Evolutionary conservation across 129 eudicot genomes (phyloP).

Genomic region (Glebionis coronaria): DNA sequence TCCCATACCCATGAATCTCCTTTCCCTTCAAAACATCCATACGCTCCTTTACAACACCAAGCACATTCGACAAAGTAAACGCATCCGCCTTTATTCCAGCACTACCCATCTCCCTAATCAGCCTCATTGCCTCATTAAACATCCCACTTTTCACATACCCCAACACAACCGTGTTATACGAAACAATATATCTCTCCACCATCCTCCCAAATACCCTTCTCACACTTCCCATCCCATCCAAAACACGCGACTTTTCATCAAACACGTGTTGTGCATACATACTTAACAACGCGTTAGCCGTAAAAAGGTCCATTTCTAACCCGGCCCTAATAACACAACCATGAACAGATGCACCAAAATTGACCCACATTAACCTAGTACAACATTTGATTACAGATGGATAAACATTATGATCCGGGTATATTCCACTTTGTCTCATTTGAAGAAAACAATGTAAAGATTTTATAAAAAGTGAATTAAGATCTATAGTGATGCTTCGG

Average conservation of each 20-base stretch:
- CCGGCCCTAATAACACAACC: constrained; percentile 62
- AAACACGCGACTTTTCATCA: constrained; percentile 32
- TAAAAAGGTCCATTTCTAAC: constrained; percentile 52
- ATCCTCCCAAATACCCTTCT: constrained; percentile 64
- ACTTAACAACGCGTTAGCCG: constrained; percentile 72
- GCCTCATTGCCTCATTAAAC: constrained; percentile 49
- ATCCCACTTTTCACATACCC: constrained; percentile 58
- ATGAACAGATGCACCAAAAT: constrained; percentile 67
- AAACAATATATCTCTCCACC: constrained; percentile 57
- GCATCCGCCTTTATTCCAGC: constrained; percentile 62
- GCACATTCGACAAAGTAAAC: constrained; percentile 61
- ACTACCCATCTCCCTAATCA: constrained; percentile 55
- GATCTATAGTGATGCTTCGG: too few species aligned
- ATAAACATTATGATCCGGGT: constrained; percentile 72
- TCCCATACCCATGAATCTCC: constrained; percentile 79
- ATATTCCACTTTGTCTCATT: constrained; percentile 55
- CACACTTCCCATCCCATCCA: constrained; percentile 29
- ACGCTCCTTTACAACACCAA: constrained; percentile 55
- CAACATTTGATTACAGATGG: constrained; percentile 72
- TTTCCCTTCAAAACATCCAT: constrained; percentile 62
- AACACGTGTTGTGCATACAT: constrained; percentile 64
- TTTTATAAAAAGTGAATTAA: constrained; percentile 35
- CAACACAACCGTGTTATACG: constrained; percentile 68
- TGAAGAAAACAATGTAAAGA: constrained; percentile 48
- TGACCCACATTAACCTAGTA: constrained; percentile 52